Evolutionary conservation across 768 basidiomycete species (phyloP), one percentile per base, ranked within the genome.

Genomic region (Coprinopsis marcescibilis): DNA sequence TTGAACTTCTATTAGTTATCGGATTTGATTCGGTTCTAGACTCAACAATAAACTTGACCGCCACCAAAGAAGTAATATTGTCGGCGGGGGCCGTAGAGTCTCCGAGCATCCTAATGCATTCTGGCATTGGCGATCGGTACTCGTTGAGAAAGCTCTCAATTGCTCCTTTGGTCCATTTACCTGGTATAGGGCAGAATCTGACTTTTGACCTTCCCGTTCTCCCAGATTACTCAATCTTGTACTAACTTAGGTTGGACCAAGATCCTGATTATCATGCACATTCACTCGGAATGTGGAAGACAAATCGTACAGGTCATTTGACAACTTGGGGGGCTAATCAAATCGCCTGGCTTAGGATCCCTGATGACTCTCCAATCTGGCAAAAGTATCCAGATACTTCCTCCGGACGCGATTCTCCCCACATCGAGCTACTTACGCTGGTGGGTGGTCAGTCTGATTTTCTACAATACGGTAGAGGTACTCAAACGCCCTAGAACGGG

Each of bases 1-100:
- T 29, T 27, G 7, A 10, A 23, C 23, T 6, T 34, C 7, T 32
- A n/a, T n/a, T 32, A 32, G 30, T 8, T 32, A 34, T 2, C 37
- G 40, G 17, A 34, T 52, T 13, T 21, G 19, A 30, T 23, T 21
- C 35, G 20, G 3, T 41, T n/a, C n/a, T n/a, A n/a, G n/a, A n/a
- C n/a, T n/a, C n/a, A n/a, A n/a, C n/a, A n/a, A n/a, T n/a, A n/a
- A n/a, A n/a, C 30, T 37, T 62, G 19, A 59, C 48, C 4, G 80
- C 78, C 0, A 58, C 56, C 46, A 77, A 75, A 49, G 80, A 82
- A 53, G 65, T 82, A 33, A 68, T 83, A 4, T 55, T 82, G 7
- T 61, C 60, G 1, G 66, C 66, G 19, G 69, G 69, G 3, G 52
- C 60, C 2, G 53, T 68, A 36, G 65, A 60, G 4, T 65, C 63